These are phyloP conservation scores for Ustilago hordei DNA, from an alignment of 1,284 basidiomycete species.

Conservation along the genomic window DNA sequence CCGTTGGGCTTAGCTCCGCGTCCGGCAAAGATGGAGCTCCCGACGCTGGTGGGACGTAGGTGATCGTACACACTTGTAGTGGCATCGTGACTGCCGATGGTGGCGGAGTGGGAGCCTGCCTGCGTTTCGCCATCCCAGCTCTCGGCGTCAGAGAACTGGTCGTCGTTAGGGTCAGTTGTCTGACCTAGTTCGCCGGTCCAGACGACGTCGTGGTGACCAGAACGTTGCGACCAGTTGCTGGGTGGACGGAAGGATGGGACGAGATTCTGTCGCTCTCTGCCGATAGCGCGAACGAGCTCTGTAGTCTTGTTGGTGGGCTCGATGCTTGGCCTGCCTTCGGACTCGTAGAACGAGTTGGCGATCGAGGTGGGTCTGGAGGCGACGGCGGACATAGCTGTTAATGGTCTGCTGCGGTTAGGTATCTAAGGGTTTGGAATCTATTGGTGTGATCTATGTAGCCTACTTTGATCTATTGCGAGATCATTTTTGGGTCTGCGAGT, in stretches of 20 bases:
- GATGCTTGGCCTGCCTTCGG: slow-evolving; percentile 39
- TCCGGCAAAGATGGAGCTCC: slow-evolving; percentile 59
- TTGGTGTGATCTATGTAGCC: background rate
- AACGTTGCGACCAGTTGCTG: slow-evolving; percentile 42
- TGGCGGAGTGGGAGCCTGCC: slow-evolving; percentile 24
- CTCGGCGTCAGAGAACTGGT: slow-evolving; percentile 56
- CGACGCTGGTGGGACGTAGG: slow-evolving; percentile 48
- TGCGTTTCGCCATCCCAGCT: slow-evolving; percentile 55
- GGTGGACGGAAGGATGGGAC: slow-evolving; percentile 46
- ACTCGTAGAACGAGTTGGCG: slow-evolving; percentile 49
- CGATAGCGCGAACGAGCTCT: slow-evolving; percentile 48
- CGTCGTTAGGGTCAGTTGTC: slow-evolving; percentile 28
- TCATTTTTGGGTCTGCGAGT: slow-evolving; percentile 4
- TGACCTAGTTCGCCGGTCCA: slow-evolving; percentile 44
- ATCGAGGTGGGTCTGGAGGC: slow-evolving; percentile 29
- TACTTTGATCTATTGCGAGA: background rate
- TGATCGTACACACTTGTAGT: slow-evolving; percentile 50
- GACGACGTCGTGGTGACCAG: slow-evolving; percentile 51
- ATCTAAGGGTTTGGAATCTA: background rate
- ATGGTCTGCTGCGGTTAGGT: background rate
- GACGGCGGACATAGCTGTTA: slow-evolving; percentile 31
- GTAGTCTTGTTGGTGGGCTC: slow-evolving; percentile 37
- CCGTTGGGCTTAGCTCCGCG: slow-evolving; percentile 38
- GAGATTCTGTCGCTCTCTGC: slow-evolving; percentile 28
- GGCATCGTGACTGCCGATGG: slow-evolving; percentile 21